Conservation (phyloP, 495 filamentous ascomycete genomes). For the Aeminium ludgeri region DNA sequence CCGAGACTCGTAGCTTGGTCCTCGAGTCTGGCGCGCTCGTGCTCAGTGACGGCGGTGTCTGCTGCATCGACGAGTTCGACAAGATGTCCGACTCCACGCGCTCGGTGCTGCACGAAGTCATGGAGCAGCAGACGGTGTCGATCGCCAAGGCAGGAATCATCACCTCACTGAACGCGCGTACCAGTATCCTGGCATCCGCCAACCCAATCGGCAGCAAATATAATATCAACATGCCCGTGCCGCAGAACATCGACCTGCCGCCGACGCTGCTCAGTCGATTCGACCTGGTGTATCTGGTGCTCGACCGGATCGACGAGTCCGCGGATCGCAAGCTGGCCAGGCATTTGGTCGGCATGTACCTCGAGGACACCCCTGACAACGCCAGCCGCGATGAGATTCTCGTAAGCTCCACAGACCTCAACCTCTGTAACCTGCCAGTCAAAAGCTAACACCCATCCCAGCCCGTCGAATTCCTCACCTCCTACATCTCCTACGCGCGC, state of each 20-base stretch:
- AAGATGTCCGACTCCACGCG: slow-evolving; percentile 96
- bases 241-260: slow-evolving; percentile 93
- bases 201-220: slow-evolving; percentile 97
- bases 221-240: slow-evolving; percentile 86
- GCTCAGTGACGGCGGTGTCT: slow-evolving; percentile 87
- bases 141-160: slow-evolving; percentile 99
- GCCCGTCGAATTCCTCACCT: slow-evolving; percentile 88
- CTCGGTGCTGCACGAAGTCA: slow-evolving; percentile 95
- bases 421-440: background rate
- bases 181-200: slow-evolving; percentile 84
- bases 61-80: slow-evolving; percentile 98
- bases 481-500: slow-evolving; percentile 95
- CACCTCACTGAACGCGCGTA: slow-evolving; percentile 89
- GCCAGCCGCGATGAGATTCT: slow-evolving; percentile 62
- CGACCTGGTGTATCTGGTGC: slow-evolving; percentile 88
- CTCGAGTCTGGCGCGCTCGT: slow-evolving; percentile 94
- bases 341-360: slow-evolving; percentile 91
- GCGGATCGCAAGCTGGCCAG: slow-evolving; percentile 75
- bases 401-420: slow-evolving; percentile 35
- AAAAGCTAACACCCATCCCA: slow-evolving; percentile 24
- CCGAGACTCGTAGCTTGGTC: slow-evolving; percentile 84
- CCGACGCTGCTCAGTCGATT: slow-evolving; percentile 90
- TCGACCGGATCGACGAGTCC: slow-evolving; percentile 81
- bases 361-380: slow-evolving; percentile 81
- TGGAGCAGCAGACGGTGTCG: slow-evolving; percentile 98